Conservation (phyloP, 345 rosid genomes). For the Eucalyptus pauciflora region DNA sequence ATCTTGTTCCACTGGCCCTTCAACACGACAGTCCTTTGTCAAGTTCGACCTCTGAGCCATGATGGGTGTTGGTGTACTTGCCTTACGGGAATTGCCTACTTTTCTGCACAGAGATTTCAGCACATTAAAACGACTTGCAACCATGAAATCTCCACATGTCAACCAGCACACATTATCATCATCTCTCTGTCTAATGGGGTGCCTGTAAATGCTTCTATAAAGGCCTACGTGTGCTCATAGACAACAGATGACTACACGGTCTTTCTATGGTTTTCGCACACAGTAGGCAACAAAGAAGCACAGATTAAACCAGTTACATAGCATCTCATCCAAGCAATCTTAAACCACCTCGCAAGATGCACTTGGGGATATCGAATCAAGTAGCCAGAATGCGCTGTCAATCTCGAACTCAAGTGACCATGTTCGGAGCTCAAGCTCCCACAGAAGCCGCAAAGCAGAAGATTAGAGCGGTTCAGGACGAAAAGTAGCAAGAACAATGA, state of each 20-base stretch:
- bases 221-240: background rate
- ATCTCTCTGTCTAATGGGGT: background rate
- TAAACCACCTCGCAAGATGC: background rate
- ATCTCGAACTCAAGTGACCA: background rate
- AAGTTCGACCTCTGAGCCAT: constrained; percentile 6
- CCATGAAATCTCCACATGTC: background rate
- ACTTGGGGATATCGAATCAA: background rate
- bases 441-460: constrained; percentile 3
- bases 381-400: background rate
- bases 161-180: background rate
- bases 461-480: background rate
- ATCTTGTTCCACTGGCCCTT: constrained; percentile 30
- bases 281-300: background rate
- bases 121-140: background rate
- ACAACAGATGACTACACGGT: background rate
- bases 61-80: background rate
- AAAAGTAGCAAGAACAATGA: background rate
- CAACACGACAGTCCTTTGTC: constrained; percentile 7
- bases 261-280: background rate
- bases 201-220: background rate
- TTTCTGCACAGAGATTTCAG: constrained; percentile 3
- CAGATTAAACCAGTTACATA: background rate
- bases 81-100: background rate
- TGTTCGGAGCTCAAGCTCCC: background rate
- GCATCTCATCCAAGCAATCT: background rate